phyloP scores from a whole-genome alignment of 2,329 filamentous ascomycete species.

The Cadophora luteo-olivacea region DNA sequence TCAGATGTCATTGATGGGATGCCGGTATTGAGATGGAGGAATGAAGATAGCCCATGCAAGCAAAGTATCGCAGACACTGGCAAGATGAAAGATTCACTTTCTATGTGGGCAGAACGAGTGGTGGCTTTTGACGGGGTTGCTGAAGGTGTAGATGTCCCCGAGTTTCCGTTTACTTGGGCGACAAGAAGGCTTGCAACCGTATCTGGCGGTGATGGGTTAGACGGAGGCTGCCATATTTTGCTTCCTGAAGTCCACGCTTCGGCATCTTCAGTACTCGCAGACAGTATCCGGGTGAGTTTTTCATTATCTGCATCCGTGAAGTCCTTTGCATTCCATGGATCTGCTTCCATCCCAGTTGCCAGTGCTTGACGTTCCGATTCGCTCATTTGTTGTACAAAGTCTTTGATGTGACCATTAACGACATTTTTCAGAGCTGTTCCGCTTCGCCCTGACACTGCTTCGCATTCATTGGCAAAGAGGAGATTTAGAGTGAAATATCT shows the following conservation, averaged over 20 bases:
- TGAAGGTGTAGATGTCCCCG: constrained; percentile 37
- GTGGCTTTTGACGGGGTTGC: constrained; percentile 60
- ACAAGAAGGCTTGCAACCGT: constrained; percentile 21
- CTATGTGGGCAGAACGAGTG: constrained; percentile 75
- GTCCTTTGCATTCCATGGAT: constrained; percentile 81
- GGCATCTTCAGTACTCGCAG: constrained; percentile 74
- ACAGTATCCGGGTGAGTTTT: constrained; percentile 68
- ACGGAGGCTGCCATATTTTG: constrained; percentile 58
- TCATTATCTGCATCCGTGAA: constrained; percentile 68
- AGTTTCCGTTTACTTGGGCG: constrained; percentile 48
- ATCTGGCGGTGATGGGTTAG: constrained; percentile 33
- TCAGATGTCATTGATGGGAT: constrained; percentile 91
- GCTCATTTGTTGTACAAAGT: constrained; percentile 76
- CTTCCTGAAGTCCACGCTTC: constrained; percentile 63
- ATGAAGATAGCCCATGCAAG: constrained; percentile 80
- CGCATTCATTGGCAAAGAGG: constrained; percentile 85
- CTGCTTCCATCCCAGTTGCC: constrained; percentile 78
- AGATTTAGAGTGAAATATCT: constrained; percentile 84
- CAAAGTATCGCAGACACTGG: constrained; percentile 84
- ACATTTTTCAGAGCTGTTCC: constrained; percentile 78
- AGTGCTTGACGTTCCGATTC: constrained; percentile 77
- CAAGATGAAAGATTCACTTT: constrained; percentile 84
- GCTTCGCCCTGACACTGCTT: constrained; percentile 81
- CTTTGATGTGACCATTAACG: constrained; percentile 82
- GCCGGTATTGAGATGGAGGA: constrained; percentile 80